These are phyloP conservation scores for Antitrichia curtipendula DNA, from an alignment of 225 moss, liverwort and hornwort species.

Conservation along the genomic window DNA sequence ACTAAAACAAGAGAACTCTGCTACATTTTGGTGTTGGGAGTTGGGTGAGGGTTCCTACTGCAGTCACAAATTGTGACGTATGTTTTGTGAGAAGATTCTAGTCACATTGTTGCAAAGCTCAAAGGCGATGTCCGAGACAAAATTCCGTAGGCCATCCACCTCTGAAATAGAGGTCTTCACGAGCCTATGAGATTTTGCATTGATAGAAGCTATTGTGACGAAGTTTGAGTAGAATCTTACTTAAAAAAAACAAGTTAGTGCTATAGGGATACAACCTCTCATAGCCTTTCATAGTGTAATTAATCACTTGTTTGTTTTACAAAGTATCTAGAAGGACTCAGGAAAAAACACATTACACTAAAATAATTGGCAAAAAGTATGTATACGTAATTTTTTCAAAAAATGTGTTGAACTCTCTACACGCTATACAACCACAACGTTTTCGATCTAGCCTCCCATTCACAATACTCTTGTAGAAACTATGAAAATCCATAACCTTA, in stretches of 20 bases:
- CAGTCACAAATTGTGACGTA: neutral
- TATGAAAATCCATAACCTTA: neutral
- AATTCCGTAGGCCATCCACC: too few relatives aligned
- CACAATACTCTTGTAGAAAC: rapidly evolving
- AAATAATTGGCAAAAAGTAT: rapidly evolving
- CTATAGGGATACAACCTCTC: neutral
- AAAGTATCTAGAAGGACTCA: rapidly evolving
- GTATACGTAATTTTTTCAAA: neutral
- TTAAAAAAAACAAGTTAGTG: neutral
- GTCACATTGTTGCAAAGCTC: neutral
- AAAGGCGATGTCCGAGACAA: rapidly evolving
- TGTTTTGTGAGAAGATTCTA: neutral
- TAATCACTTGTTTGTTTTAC: neutral
- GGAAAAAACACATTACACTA: too few relatives aligned
- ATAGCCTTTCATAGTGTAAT: neutral
- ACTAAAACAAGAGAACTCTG: neutral
- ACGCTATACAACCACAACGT: neutral
- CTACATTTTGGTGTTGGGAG: neutral
- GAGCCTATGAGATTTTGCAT: neutral
- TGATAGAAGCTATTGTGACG: neutral
- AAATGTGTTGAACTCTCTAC: neutral
- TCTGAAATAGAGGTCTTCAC: too few relatives aligned
- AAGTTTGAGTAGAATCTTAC: neutral
- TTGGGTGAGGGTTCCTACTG: neutral
- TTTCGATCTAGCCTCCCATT: neutral